Conservation (phyloP, 495 filamentous ascomycete genomes). For the Amorphotheca resinae region DNA sequence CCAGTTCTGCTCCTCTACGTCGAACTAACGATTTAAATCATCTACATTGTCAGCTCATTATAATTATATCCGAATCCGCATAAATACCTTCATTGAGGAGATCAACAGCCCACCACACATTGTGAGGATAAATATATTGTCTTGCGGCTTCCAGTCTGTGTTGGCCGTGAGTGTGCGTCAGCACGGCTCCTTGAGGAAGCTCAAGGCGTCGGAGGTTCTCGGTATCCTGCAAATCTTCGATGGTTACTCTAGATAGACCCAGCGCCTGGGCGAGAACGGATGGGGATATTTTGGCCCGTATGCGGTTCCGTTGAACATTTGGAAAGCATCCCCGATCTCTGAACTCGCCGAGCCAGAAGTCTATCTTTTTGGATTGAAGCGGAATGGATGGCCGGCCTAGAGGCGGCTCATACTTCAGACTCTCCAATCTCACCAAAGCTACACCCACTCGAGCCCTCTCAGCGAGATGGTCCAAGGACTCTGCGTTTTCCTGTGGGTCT, state of each 20-base stretch:
- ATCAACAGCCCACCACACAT: slow-evolving; percentile 4
- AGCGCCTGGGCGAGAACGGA: slow-evolving; percentile 3
- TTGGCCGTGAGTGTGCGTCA: slow-evolving; percentile 3
- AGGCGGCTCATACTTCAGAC: slow-evolving; percentile 3
- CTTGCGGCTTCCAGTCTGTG: slow-evolving; percentile 7
- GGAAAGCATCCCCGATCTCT: slow-evolving; percentile 10
- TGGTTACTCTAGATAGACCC: slow-evolving; percentile 2
- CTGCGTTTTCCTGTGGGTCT: slow-evolving; percentile 1
- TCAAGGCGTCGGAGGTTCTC: slow-evolving; percentile 3
- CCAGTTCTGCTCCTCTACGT: slow-evolving; percentile 1
- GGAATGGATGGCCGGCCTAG: slow-evolving; percentile 2
- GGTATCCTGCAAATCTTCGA: slow-evolving; percentile 1
- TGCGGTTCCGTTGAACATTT: slow-evolving; percentile 5
- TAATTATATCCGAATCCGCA: slow-evolving; percentile 1
- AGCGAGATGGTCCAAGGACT: slow-evolving; percentile 3
- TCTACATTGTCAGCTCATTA: slow-evolving; percentile 4
- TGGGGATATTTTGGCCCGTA: slow-evolving; percentile 7
- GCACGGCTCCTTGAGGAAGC: slow-evolving; percentile 5
- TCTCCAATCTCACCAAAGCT: slow-evolving; percentile 9
- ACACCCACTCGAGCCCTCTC: slow-evolving; percentile 2
- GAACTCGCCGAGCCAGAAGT: slow-evolving; percentile 7
- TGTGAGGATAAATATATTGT: slow-evolving; percentile 8
- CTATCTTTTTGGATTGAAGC: slow-evolving; percentile 7
- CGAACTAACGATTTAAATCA: neutral
- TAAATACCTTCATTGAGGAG: slow-evolving; percentile 4